Percentiles rank a stretch among this genome's conserved stretches.
These are phyloP conservation scores for Starmera stellimalicola DNA, from an alignment of 1,139 yeast genomes.

Conservation along the genomic window DNA sequence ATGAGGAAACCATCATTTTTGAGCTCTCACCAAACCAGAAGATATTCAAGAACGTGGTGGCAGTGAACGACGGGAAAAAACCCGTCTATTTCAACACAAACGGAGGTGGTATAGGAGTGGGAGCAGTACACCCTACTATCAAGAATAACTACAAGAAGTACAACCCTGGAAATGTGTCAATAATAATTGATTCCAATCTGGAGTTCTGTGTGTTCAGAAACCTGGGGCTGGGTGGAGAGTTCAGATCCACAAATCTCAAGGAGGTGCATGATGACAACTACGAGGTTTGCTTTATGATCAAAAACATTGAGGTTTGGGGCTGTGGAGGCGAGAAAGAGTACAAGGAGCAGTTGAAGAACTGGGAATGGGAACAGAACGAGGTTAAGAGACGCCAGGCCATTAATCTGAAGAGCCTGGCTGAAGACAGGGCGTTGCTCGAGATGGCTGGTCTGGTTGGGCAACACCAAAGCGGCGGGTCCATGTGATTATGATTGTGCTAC, in stretches of 20 bases:
- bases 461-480: constrained; percentile 54
- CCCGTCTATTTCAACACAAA: constrained; percentile 52
- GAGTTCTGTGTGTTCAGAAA: constrained; percentile 80
- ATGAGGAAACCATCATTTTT: constrained; percentile 40
- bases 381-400: constrained; percentile 70
- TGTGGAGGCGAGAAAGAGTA: constrained; percentile 71
- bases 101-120: constrained; percentile 79
- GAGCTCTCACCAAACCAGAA: constrained; percentile 62
- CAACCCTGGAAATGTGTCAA: constrained; percentile 61
- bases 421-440: constrained; percentile 78
- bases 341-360: constrained; percentile 62
- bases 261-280: constrained; percentile 23
- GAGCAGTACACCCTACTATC: constrained; percentile 50
- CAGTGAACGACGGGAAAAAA: constrained; percentile 15
- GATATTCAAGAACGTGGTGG: constrained; percentile 32
- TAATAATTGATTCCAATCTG: constrained; percentile 66
- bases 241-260: constrained; percentile 23
- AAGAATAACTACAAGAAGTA: constrained; percentile 34
- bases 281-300: constrained; percentile 65
- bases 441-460: constrained; percentile 87
- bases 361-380: constrained; percentile 91
- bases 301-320: constrained; percentile 88
- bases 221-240: constrained; percentile 43
- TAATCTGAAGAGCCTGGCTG: constrained; percentile 57
- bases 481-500: constrained; percentile 18